phyloP scores from a whole-genome alignment of 345 rosid genomes.

The Populus tremula region DNA sequence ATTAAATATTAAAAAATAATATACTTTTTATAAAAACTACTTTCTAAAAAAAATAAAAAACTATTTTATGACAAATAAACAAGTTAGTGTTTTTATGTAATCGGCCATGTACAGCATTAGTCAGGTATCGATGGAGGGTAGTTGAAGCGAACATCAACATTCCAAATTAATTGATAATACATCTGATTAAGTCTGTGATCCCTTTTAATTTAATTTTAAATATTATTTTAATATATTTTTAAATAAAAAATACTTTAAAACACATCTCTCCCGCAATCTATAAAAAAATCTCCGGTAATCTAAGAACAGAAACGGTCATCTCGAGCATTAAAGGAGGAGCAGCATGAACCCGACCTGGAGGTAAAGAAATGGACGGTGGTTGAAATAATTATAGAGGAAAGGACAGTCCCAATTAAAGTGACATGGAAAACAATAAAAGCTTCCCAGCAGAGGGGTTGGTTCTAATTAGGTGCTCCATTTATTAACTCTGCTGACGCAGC shows the following conservation, averaged over 20 bases:
- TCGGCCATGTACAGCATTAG: neutral
- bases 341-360: no score
- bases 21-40: neutral
- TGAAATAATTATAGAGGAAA: neutral
- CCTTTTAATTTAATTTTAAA: no score
- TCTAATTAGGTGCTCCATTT: neutral
- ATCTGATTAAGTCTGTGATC: neutral
- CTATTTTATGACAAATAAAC: no score
- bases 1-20: no score
- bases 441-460: neutral
- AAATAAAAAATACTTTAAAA: no score
- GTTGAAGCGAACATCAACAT: neutral
- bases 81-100: neutral
- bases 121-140: neutral
- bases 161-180: neutral
- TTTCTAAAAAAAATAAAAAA: no score
- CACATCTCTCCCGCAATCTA: no score
- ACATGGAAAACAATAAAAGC: neutral
- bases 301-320: neutral
- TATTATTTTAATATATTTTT: no score
- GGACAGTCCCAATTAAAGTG: neutral
- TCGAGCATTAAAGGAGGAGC: neutral
- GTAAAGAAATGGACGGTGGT: neutral
- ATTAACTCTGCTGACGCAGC: neutral
- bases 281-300: no score